Percentiles rank a stretch among this genome's conserved stretches.
These are phyloP conservation scores for Stereum hirsutum DNA, from an alignment of 1,284 basidiomycete genomes.

Conservation along the genomic window DNA sequence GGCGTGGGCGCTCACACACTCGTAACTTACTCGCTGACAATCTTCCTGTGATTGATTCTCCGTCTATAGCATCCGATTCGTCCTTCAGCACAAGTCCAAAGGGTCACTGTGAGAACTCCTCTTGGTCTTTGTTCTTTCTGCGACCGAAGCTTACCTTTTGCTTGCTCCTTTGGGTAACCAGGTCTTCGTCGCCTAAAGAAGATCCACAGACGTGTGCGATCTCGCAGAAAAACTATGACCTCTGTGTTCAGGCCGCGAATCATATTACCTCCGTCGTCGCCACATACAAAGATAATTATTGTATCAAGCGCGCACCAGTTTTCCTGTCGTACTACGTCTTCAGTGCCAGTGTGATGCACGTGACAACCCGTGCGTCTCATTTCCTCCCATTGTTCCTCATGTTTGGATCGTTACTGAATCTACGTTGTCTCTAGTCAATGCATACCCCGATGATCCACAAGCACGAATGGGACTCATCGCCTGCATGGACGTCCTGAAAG, in stretches of 20 bases:
- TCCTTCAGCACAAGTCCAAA: conserved; percentile 6
- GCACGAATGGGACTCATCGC: conserved; percentile 53
- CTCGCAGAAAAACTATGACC: conserved; percentile 61
- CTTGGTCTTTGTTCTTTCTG: neutral
- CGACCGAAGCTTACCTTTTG: neutral
- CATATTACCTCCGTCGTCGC: conserved; percentile 67
- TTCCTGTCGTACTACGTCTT: conserved; percentile 81
- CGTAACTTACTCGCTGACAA: no score
- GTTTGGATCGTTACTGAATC: conserved; percentile 13
- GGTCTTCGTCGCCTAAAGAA: conserved; percentile 18
- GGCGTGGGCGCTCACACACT: neutral
- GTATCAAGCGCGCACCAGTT: conserved; percentile 55
- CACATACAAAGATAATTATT: conserved; percentile 55
- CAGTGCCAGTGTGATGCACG: conserved; percentile 77
- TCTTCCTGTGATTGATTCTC: no score
- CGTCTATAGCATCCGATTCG: conserved; percentile 11
- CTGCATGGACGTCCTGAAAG: conserved; percentile 61
- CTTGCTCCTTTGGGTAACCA: neutral
- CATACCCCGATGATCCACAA: conserved; percentile 59
- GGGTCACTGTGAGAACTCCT: conserved; percentile 6
- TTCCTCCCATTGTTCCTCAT: neutral
- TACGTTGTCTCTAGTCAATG: conserved; percentile 35
- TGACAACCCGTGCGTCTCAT: conserved; percentile 43
- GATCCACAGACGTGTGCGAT: conserved; percentile 43
- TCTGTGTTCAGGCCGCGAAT: conserved; percentile 66